Evolutionary conservation across 208 protist species (phyloP), one percentile per base, ranked within the genome.

Genomic region (Acanthamoeba rhysodes): DNA sequence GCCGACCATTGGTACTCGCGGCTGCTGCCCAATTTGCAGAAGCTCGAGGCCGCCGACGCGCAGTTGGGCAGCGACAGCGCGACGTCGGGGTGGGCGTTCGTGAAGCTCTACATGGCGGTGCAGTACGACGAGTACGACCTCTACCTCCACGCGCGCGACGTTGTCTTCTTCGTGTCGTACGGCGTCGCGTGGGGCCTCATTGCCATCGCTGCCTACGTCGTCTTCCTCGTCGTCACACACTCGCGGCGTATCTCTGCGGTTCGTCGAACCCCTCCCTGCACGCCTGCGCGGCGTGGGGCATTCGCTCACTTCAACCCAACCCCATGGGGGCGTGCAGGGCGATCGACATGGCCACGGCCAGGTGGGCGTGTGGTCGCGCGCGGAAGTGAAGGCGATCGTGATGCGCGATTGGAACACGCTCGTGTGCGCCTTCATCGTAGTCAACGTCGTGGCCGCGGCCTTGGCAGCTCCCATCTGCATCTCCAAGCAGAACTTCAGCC

Each of bases 51-150:
- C 24, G 22, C 45, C 29, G 74, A 78, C 70, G 70, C n/a, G 70
- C 32, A 27, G 70, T 12, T 27, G 70, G 14, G 14, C 34, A 22
- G 1, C 32, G 70, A 78, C 32, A 27, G 32, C 32, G 22, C 70
- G 22, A 32, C 14, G 37, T 80, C 72, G 45, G 74, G 50, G 74
- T 84, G 74, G 74, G 74, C 45, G 24, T 84, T 55, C n/a, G 74
- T 53, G 41, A 84, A 84, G 74, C 41, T 45, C 74, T 84, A 84
- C 74, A 84, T 84, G 74, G 74, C 74, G 24, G 74, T 29, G 16
- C 74, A 84, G 74, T 84, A 84, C 74, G 74, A 84, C 74, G 74
- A 84, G 16, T 84, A 53, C 41, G 74, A 84, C 74, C 74, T 84
- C 20, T 84, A 34, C 41, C 41, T 55, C 0, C 34, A 84, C 74